Percentiles rank a stretch among this genome's conserved stretches.
Evolutionary conservation across 164 flowering plant genomes (phyloP).

Genomic region (Chloranthus sessilifolius): DNA sequence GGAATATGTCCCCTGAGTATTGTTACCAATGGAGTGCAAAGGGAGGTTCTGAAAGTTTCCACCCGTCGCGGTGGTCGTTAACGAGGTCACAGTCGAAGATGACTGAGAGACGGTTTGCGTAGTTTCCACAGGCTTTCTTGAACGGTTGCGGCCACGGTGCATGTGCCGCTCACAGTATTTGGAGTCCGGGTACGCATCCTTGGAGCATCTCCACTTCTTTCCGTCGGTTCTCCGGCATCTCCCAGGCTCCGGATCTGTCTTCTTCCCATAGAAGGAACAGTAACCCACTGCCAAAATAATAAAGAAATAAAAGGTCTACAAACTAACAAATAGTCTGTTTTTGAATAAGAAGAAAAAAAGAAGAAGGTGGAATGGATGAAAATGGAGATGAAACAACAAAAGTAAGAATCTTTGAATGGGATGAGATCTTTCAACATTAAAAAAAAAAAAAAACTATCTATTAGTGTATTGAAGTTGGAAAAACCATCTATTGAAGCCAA

Average conservation of each 20-base stretch:
- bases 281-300: slow-evolving; percentile 47
- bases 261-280: slow-evolving; percentile 69
- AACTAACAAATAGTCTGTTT: too few species aligned
- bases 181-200: slow-evolving; percentile 69
- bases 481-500: too few species aligned
- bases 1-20: slow-evolving; percentile 30
- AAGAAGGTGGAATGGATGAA: too few species aligned
- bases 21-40: slow-evolving; percentile 30
- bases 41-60: slow-evolving; percentile 52
- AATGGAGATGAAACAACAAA: too few species aligned
- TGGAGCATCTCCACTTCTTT: slow-evolving; percentile 80
- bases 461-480: too few species aligned
- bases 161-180: slow-evolving; percentile 83
- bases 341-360: too few species aligned
- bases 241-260: slow-evolving; percentile 70
- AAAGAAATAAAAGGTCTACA: too few species aligned
- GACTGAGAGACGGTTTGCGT: slow-evolving; percentile 66
- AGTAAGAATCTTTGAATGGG: too few species aligned
- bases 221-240: slow-evolving; percentile 76
- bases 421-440: too few species aligned
- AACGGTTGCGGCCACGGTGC: slow-evolving; percentile 82
- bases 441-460: too few species aligned
- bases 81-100: slow-evolving; percentile 44
- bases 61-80: slow-evolving; percentile 23
- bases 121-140: slow-evolving; percentile 98